Evolutionary conservation across 148 eudicot species (phyloP).

Genomic region (Drosera capensis): DNA sequence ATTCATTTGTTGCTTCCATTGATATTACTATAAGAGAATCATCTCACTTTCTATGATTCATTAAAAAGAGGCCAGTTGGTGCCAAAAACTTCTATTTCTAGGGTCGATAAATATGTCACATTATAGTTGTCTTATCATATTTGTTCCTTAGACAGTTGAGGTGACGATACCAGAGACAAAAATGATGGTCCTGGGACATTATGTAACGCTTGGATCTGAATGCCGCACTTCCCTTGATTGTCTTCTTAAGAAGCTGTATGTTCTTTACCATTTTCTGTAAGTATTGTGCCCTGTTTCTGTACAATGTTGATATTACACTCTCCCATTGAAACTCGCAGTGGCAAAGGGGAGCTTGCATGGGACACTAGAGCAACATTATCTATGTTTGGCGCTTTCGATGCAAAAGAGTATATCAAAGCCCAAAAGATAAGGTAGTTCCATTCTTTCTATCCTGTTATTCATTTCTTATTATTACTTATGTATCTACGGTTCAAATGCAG

Average conservation of each 20-base stretch:
- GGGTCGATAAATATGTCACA: too few species aligned
- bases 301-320: conserved; percentile 3
- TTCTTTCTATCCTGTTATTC: neutral
- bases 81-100: too few species aligned
- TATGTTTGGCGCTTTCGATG: conserved; percentile 52
- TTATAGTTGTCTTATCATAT: conserved; percentile 12
- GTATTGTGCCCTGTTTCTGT: neutral
- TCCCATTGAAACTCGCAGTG: conserved; percentile 25
- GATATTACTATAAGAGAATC: neutral
- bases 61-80: too few species aligned
- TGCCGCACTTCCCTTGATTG: conserved; percentile 56
- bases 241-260: conserved; percentile 52
- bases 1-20: neutral
- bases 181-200: conserved; percentile 88
- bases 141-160: conserved; percentile 37
- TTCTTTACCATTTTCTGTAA: neutral
- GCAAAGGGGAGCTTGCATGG: conserved; percentile 44
- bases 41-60: neutral
- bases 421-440: conserved; percentile 61
- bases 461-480: neutral
- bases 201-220: conserved; percentile 80
- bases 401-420: conserved; percentile 82
- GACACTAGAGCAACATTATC: conserved; percentile 73
- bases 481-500: conserved; percentile 16
- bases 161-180: conserved; percentile 89